A percentile compares a stretch with the other conserved stretches of the same genome.
phyloP scores from a whole-genome alignment of 2,329 filamentous ascomycete species.

The Trichocomaceae sp. region DNA sequence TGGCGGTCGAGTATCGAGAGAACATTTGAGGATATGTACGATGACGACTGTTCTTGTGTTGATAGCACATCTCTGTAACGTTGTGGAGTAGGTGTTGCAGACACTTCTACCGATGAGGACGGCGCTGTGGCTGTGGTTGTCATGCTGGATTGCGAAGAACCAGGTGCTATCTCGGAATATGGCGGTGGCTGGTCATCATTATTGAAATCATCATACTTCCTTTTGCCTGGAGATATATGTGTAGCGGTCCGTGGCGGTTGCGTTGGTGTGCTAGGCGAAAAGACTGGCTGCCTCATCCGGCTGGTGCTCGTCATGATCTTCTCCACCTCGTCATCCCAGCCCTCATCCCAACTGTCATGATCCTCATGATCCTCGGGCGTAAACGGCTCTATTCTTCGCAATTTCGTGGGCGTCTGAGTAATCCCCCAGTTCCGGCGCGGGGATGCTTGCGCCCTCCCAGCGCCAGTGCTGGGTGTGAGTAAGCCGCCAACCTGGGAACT shows the following conservation, averaged over 20 bases:
- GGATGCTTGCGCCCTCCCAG: neutral
- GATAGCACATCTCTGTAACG: constrained; percentile 25
- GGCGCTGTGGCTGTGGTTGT: constrained; percentile 6
- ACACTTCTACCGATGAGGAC: constrained; percentile 23
- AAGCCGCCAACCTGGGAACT: constrained; percentile 19
- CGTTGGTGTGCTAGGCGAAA: constrained; percentile 22
- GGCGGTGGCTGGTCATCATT: constrained; percentile 8
- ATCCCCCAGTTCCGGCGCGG: neutral
- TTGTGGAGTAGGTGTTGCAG: constrained; percentile 28
- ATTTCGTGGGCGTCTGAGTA: constrained; percentile 1
- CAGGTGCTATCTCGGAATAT: constrained; percentile 5
- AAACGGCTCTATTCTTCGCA: neutral
- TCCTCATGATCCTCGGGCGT: constrained; percentile 29
- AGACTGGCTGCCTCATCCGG: constrained; percentile 22
- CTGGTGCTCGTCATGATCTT: constrained; percentile 16
- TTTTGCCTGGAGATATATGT: constrained; percentile 25
- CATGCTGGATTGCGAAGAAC: neutral
- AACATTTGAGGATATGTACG: constrained; percentile 21
- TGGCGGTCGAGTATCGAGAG: constrained; percentile 31
- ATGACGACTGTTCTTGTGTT: constrained; percentile 17
- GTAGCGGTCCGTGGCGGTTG: constrained; percentile 30
- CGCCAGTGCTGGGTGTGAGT: constrained; percentile 30
- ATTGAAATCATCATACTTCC: constrained; percentile 25
- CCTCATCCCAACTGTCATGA: constrained; percentile 34
- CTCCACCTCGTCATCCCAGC: constrained; percentile 26